A percentile compares a stretch with the other conserved stretches of the same genome.
Conservation (phyloP, 331 rosid species). For the Cucumis variabilis region DNA sequence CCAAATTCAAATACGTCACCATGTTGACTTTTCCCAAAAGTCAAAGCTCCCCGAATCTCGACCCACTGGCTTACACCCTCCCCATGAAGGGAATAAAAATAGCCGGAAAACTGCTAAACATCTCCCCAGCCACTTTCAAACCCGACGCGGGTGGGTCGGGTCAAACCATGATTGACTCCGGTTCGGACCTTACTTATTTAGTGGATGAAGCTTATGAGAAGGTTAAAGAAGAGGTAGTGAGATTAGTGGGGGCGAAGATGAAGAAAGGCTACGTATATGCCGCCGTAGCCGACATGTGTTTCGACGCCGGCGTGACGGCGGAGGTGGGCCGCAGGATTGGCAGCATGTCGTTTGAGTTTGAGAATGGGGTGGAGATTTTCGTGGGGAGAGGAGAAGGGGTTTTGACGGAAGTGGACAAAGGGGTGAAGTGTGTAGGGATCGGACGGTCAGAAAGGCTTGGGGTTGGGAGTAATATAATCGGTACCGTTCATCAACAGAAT, state of each 20-base stretch:
- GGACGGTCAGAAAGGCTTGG: constrained; percentile 83
- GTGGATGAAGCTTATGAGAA: constrained; percentile 77
- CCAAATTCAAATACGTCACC: constrained; percentile 49
- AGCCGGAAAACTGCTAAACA: constrained; percentile 46
- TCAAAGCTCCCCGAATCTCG: constrained; percentile 86
- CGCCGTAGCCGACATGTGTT: constrained; percentile 73
- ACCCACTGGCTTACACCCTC: constrained; percentile 74
- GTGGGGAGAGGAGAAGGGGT: constrained; percentile 49
- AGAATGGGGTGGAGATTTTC: constrained; percentile 71
- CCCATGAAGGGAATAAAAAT: constrained; percentile 70
- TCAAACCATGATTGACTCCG: constrained; percentile 91
- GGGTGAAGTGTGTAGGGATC: constrained; percentile 77
- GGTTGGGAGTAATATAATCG: constrained; percentile 73
- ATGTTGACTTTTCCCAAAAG: constrained; percentile 53
- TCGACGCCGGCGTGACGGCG: constrained; percentile 34
- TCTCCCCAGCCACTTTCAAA: constrained; percentile 49
- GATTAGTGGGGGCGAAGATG: constrained; percentile 56
- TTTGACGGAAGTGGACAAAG: constrained; percentile 71
- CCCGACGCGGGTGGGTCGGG: constrained; percentile 85
- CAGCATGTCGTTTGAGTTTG: constrained; percentile 70
- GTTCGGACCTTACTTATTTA: constrained; percentile 70
- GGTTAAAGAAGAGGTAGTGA: constrained; percentile 61
- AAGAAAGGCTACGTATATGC: constrained; percentile 77
- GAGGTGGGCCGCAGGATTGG: constrained; percentile 72
- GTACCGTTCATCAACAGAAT: constrained; percentile 83